These are phyloP conservation scores for Bolboschoenoplectus hybrid DNA, from an alignment of 202 grass and related monocot genomes.

Conservation along the genomic window DNA sequence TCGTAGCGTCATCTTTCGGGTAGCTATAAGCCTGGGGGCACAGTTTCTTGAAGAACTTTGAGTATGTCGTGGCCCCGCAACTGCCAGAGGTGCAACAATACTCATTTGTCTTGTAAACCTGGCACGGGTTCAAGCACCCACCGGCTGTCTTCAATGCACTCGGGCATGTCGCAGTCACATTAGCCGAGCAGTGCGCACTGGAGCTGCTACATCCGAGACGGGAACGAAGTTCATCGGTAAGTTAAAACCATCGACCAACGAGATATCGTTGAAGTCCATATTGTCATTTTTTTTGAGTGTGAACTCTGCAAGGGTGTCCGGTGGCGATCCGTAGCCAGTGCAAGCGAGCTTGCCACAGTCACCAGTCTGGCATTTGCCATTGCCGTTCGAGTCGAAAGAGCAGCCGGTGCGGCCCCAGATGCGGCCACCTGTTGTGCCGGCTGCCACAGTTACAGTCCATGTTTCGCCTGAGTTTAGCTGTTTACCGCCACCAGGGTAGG, in stretches of 20 bases:
- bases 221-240: conserved; percentile 44
- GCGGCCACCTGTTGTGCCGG: conserved; percentile 34
- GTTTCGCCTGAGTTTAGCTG: conserved; percentile 39
- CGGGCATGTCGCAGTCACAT: conserved; percentile 23
- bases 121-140: conserved; percentile 56
- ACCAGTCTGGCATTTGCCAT: conserved; percentile 48
- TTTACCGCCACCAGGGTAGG: conserved; percentile 43
- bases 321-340: conserved; percentile 41
- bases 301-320: conserved; percentile 53
- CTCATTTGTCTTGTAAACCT: conserved; percentile 45
- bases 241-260: conserved; percentile 60
- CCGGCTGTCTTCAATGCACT: conserved; percentile 28
- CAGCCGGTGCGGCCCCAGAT: conserved; percentile 65
- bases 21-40: too few species aligned
- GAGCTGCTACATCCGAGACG: neutral
- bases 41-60: too few species aligned
- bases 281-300: conserved; percentile 3
- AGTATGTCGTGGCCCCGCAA: too few species aligned
- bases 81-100: too few species aligned
- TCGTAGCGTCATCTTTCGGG: too few species aligned
- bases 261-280: conserved; percentile 45
- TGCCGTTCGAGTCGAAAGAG: conserved; percentile 37
- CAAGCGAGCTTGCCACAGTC: conserved; percentile 55
- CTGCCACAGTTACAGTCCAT: conserved; percentile 26
- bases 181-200: conserved; percentile 33